These are phyloP conservation scores for Pluteus cervinus DNA, from an alignment of 768 basidiomycete species.

Conservation along the genomic window DNA sequence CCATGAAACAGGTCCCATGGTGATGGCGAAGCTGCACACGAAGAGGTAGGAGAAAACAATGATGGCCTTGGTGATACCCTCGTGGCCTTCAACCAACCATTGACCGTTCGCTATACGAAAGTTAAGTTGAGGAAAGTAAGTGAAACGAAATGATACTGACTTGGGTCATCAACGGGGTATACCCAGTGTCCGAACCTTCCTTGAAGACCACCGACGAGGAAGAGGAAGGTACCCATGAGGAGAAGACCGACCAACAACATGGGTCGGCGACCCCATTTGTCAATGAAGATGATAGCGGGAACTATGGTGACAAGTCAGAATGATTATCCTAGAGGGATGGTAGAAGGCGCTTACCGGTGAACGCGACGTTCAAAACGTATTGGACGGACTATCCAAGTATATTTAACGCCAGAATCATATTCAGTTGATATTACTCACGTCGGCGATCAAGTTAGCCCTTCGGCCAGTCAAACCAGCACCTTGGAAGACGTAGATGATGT, in stretches of 20 bases:
- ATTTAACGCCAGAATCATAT: background rate
- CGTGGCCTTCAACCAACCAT: constrained; percentile 54
- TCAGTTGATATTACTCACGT: constrained; percentile 21
- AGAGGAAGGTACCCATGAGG: constrained; percentile 73
- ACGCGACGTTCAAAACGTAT: constrained; percentile 46
- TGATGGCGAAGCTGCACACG: constrained; percentile 69
- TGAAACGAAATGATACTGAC: constrained; percentile 15
- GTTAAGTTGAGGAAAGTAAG: background rate
- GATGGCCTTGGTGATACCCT: constrained; percentile 56
- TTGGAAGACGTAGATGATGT: constrained; percentile 67
- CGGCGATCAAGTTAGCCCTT: constrained; percentile 69
- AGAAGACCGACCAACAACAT: constrained; percentile 62
- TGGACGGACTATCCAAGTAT: constrained; percentile 51
- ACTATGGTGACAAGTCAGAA: constrained; percentile 19
- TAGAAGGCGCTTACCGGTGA: constrained; percentile 29
- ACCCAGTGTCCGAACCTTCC: constrained; percentile 63
- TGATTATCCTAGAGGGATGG: constrained; percentile 39
- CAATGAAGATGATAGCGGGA: constrained; percentile 58
- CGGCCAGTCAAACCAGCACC: constrained; percentile 72
- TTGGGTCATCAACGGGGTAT: constrained; percentile 25
- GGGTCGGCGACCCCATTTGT: constrained; percentile 75
- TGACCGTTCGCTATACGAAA: constrained; percentile 3
- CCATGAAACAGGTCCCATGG: constrained; percentile 75
- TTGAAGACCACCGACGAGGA: constrained; percentile 73
- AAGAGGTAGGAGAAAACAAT: constrained; percentile 76